A percentile compares a stretch with the other conserved stretches of the same genome.
phyloP scores from a whole-genome alignment of 1,139 yeast species.

The Hanseniaspora gamundiae region DNA sequence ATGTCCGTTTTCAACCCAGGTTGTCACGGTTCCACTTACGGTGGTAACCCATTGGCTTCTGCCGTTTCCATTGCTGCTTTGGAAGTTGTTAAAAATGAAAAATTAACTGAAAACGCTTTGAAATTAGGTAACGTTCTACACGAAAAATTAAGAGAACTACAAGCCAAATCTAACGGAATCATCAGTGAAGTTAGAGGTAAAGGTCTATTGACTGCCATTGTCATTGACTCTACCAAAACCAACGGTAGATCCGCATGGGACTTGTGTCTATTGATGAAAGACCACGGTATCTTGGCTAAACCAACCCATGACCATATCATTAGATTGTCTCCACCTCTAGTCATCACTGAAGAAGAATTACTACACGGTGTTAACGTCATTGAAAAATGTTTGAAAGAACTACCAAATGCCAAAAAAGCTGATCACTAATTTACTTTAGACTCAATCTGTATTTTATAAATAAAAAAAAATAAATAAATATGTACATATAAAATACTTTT shows the following conservation, averaged over 20 bases:
- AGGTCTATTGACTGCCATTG: constrained; percentile 85
- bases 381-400: constrained; percentile 43
- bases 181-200: constrained; percentile 87
- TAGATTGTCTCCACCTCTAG: constrained; percentile 92
- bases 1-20: constrained; percentile 91
- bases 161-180: constrained; percentile 51
- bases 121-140: constrained; percentile 62
- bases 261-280: constrained; percentile 78
- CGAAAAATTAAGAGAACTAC: constrained; percentile 50
- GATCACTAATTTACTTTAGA: neutral
- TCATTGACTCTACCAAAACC: constrained; percentile 72
- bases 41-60: constrained; percentile 95
- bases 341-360: constrained; percentile 78
- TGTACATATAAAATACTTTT: neutral
- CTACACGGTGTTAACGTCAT: constrained; percentile 70
- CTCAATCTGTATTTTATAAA: neutral
- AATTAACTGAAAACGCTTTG: constrained; percentile 67
- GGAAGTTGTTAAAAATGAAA: constrained; percentile 79
- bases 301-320: constrained; percentile 95
- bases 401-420: neutral
- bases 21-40: constrained; percentile 94
- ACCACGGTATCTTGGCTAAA: constrained; percentile 83
- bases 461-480: neutral
- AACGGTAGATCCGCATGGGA: constrained; percentile 96
- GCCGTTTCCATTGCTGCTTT: constrained; percentile 92